Conservation (phyloP, 1,139 yeast genomes). For the Taphrina pruni region DNA sequence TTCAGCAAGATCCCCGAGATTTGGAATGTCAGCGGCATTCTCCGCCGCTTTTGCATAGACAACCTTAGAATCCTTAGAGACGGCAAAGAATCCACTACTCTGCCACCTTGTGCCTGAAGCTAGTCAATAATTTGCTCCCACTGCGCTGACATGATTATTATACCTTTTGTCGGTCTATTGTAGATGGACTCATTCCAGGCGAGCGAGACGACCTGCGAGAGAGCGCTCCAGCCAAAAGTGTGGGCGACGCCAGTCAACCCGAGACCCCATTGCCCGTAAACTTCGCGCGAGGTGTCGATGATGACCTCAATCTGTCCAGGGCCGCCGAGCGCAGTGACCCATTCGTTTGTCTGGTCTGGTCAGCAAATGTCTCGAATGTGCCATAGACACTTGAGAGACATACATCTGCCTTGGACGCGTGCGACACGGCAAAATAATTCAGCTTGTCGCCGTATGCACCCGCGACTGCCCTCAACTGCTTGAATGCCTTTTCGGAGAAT, state of each 20-base stretch:
- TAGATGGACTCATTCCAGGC: slow-evolving; percentile 34
- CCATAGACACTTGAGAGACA: not conserved
- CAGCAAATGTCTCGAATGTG: not conserved
- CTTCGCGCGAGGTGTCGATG: slow-evolving; percentile 16
- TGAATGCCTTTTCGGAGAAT: slow-evolving; percentile 30
- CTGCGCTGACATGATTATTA: not conserved
- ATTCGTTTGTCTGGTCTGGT: slow-evolving; percentile 23
- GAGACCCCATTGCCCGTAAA: slow-evolving; percentile 37
- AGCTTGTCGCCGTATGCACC: slow-evolving; percentile 21
- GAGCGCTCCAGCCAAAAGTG: slow-evolving; percentile 24
- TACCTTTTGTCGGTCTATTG: slow-evolving; percentile 35
- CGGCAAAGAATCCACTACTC: slow-evolving; percentile 29
- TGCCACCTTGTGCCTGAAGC: slow-evolving; percentile 28
- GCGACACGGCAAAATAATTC: slow-evolving; percentile 29
- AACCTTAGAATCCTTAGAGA: slow-evolving; percentile 13
- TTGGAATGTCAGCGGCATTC: slow-evolving; percentile 26
- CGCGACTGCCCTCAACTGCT: slow-evolving; percentile 11
- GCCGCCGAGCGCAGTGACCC: slow-evolving; percentile 27
- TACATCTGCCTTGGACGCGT: slow-evolving; percentile 32
- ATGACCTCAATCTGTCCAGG: slow-evolving; percentile 15
- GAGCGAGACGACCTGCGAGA: slow-evolving; percentile 19
- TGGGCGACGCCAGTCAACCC: slow-evolving; percentile 21
- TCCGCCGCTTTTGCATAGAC: slow-evolving; percentile 15
- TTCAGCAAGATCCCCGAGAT: slow-evolving; percentile 17
- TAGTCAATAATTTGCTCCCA: no score